Evolutionary conservation across 2,329 filamentous ascomycete genomes (phyloP).

Genomic region (Paracorniculantispora psalliotae): DNA sequence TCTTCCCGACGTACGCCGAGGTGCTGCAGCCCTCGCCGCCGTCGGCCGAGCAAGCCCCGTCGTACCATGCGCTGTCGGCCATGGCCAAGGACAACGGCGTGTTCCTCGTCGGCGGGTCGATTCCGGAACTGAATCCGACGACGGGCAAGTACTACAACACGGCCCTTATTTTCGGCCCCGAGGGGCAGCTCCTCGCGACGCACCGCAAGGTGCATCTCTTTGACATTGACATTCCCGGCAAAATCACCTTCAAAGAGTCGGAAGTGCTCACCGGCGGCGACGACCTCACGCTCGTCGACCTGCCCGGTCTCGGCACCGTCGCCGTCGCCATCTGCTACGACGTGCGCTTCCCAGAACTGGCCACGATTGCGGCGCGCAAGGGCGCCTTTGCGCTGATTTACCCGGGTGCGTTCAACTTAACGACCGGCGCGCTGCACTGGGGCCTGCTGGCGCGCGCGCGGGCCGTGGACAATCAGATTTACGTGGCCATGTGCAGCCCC

Average conservation of each 20-base stretch:
- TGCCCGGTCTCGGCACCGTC: conserved; percentile 84
- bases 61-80: conserved; percentile 75
- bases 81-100: conserved; percentile 74
- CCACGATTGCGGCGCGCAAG: conserved; percentile 77
- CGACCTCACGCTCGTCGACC: conserved; percentile 76
- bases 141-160: conserved; percentile 82
- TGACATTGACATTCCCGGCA: conserved; percentile 94
- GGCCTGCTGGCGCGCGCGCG: conserved; percentile 73
- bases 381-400: conserved; percentile 88
- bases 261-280: conserved; percentile 84
- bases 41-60: conserved; percentile 64
- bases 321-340: conserved; percentile 96
- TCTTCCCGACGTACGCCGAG: conserved; percentile 90
- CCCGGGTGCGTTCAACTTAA: conserved; percentile 95
- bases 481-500: conserved; percentile 88
- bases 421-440: conserved; percentile 92
- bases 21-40: conserved; percentile 75
- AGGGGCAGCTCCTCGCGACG: conserved; percentile 73
- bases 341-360: conserved; percentile 91
- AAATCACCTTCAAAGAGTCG: conserved; percentile 86
- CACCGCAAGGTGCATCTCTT: conserved; percentile 96
- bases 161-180: conserved; percentile 72
- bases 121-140: conserved; percentile 67
- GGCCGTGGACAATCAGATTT: conserved; percentile 90
- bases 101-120: conserved; percentile 86